These are phyloP conservation scores for Achlya hypogyna DNA, from an alignment of 352 stramenopile genomes.

Conservation along the genomic window DNA sequence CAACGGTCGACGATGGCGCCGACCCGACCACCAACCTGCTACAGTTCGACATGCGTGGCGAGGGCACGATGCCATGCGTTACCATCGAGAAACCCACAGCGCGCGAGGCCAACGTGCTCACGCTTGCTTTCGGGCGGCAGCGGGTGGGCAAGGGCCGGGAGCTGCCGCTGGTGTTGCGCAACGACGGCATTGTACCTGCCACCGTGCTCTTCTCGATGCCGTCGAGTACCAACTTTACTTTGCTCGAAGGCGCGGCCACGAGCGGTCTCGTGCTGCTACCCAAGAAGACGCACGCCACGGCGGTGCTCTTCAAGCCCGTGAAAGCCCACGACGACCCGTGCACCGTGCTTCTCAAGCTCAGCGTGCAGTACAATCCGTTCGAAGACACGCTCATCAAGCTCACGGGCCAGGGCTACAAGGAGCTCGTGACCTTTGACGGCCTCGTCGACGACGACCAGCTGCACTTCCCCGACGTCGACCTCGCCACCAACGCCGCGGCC, in stretches of 20 bases:
- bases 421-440: conserved; percentile 84
- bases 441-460: conserved; percentile 73
- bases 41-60: conserved; percentile 83
- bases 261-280: conserved; percentile 67
- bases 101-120: conserved; percentile 43
- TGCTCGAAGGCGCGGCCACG: conserved; percentile 35
- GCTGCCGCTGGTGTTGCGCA: conserved; percentile 63
- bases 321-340: conserved; percentile 58
- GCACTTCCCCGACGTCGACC: conserved; percentile 78
- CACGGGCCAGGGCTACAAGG: conserved; percentile 58
- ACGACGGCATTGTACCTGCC: conserved; percentile 87
- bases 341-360: conserved; percentile 57
- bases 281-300: conserved; percentile 44
- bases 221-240: conserved; percentile 63
- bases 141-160: conserved; percentile 63
- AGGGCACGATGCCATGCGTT: conserved; percentile 90
- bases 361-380: conserved; percentile 87
- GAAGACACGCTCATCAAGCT: conserved; percentile 76
- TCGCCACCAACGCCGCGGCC: conserved; percentile 22
- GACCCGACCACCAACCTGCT: conserved; percentile 29
- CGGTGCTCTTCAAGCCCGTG: conserved; percentile 76
- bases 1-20: conserved; percentile 70
- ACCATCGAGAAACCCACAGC: conserved; percentile 74
- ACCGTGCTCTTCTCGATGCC: conserved; percentile 87
- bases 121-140: conserved; percentile 78